Evolutionary conservation across 352 stramenopile species (phyloP), one percentile per base, ranked within the genome.

Genomic region (Halophytophthora polymorphica): DNA sequence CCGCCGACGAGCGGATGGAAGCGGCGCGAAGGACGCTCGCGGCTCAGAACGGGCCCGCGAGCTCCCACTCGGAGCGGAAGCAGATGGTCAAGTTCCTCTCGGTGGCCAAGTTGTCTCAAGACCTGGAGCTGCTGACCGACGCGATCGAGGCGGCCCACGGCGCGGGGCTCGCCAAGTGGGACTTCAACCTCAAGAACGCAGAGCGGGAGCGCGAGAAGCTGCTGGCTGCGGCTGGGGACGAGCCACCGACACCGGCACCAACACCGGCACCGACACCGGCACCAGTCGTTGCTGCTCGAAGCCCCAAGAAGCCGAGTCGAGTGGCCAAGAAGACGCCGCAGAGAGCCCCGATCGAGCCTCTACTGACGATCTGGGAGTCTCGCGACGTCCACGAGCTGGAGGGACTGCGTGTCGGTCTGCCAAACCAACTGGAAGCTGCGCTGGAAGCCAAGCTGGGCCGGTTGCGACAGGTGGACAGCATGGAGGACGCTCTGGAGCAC

Each of bases 111-210:
- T 47, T 87, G 15, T 83, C 77, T 39, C 71, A 83, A 63, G 80
- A 90, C 58, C 38, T 90, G 2, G 65, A 86, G 45, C 38, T 90
- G 29, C 29, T 90, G 43, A 77, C 72, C 33, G 71, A 86, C 61
- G 80, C 80, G 2, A 88, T 90, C 55, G 66, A 87, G 43, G 65
- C 69, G 46, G 80, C 80, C 1, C 48, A 79, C 13, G 64, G 64
- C 18, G 75, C 64, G 38, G 80, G 80, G n/a, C 56, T 90, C 29
- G 80, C 80, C 0, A 88, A 88, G 41, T 90, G 80, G 80, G 77
- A 90, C 56, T 88, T 90, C 25, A 90, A 90, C 49, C 40, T 90
- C 2, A 90, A 90, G 44, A 90, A 88, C 38, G 80, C 80, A 8
- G 73, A 88, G 56, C 51, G 71, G 23, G 77, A 90, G 43, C 68